Conservation (phyloP, 1,139 yeast species). For the Pichiaceae sp. region DNA sequence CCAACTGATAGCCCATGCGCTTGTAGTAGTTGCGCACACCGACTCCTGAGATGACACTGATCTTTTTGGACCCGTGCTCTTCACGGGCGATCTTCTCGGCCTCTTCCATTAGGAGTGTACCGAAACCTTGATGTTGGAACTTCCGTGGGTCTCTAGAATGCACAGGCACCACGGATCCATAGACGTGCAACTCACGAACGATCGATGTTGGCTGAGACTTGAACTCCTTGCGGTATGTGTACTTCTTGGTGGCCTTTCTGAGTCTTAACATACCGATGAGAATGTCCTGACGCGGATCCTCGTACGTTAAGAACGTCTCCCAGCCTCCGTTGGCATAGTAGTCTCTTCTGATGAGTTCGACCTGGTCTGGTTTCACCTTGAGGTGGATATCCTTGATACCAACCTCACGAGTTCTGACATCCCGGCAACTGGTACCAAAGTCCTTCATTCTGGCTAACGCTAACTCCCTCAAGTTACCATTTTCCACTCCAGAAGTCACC, state of each 20-base stretch:
- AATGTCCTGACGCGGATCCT: conserved; percentile 95
- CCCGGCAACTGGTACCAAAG: conserved; percentile 93
- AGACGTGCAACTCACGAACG: conserved; percentile 93
- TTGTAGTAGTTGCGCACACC: conserved; percentile 96
- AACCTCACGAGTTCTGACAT: conserved; percentile 97
- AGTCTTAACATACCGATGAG: conserved; percentile 83
- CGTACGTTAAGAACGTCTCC: conserved; percentile 95
- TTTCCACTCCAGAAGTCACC: conserved; percentile 96
- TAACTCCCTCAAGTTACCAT: conserved; percentile 90
- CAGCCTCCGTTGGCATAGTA: conserved; percentile 98
- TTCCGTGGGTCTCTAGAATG: conserved; percentile 97
- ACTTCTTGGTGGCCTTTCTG: conserved; percentile 81
- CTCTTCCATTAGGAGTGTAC: conserved; percentile 95
- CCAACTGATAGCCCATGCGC: conserved; percentile 81
- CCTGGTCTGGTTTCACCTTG: conserved; percentile 95
- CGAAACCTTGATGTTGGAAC: conserved; percentile 99
- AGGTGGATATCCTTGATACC: conserved; percentile 98
- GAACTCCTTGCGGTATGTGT: conserved; percentile 87
- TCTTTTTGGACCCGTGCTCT: conserved; percentile 88
- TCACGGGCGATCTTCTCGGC: conserved; percentile 93
- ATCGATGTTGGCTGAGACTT: conserved; percentile 79
- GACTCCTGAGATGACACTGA: conserved; percentile 93
- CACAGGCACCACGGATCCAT: conserved; percentile 94
- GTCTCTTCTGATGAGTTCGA: conserved; percentile 89
- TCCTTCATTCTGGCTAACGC: conserved; percentile 98